phyloP scores from a whole-genome alignment of 495 filamentous ascomycete genomes.

The Podospora didyma region DNA sequence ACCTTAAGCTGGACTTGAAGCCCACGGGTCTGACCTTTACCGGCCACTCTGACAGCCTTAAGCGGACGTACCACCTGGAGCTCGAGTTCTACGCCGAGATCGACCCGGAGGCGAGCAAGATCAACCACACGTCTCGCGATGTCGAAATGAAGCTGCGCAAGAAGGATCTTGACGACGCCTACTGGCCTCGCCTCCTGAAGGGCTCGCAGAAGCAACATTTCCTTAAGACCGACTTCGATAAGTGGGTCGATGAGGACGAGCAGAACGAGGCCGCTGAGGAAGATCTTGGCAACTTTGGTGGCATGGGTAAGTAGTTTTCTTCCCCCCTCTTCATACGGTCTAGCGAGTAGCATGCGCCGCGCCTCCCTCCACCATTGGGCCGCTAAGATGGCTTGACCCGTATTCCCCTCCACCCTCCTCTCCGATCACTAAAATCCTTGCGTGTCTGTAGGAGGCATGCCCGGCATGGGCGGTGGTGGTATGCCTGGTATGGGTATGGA shows the following conservation, averaged over 20 bases:
- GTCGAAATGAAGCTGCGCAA: constrained; percentile 89
- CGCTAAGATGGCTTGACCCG: background rate
- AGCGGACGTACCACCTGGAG: constrained; percentile 78
- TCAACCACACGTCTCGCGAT: constrained; percentile 77
- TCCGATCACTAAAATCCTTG: constrained; percentile 9
- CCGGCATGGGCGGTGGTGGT: constrained; percentile 37
- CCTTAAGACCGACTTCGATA: constrained; percentile 98
- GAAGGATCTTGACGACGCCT: constrained; percentile 88
- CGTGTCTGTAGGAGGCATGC: constrained; percentile 37
- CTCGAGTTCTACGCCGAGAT: constrained; percentile 93
- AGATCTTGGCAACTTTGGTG: constrained; percentile 70
- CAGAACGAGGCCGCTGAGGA: constrained; percentile 85
- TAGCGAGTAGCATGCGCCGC: background rate
- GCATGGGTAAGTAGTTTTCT: constrained; percentile 42
- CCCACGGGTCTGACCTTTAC: constrained; percentile 73
- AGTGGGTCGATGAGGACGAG: constrained; percentile 99
- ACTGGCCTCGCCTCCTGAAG: constrained; percentile 94
- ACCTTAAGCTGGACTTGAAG: constrained; percentile 75
- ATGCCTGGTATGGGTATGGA: constrained; percentile 32
- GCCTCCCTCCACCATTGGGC: background rate
- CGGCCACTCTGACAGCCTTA: constrained; percentile 70
- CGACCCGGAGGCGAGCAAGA: constrained; percentile 74
- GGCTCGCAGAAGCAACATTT: constrained; percentile 85
- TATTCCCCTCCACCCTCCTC: background rate
- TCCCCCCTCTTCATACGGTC: constrained; percentile 2